A percentile compares a stretch with the other conserved stretches of the same genome.
These are phyloP conservation scores for Canavalia gladiata DNA, from an alignment of 306 rosid species.

Conservation along the genomic window DNA sequence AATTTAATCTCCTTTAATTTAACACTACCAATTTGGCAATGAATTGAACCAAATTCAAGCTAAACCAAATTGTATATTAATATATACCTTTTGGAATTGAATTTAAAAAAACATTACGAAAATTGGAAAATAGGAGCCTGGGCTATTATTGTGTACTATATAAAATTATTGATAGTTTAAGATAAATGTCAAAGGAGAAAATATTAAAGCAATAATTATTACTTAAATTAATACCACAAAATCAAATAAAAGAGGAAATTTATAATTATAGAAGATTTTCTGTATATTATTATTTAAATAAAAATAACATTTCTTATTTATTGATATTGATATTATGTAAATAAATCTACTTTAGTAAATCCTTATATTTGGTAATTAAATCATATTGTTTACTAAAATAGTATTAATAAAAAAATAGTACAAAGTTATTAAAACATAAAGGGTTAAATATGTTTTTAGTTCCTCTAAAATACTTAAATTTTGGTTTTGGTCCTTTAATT, in stretches of 20 bases:
- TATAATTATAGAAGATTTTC: neutral
- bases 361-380: neutral
- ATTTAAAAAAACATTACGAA: too few species aligned
- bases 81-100: neutral
- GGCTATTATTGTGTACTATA: neutral
- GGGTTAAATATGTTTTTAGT: too few species aligned
- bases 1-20: too few species aligned
- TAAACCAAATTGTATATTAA: neutral
- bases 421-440: too few species aligned
- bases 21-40: neutral
- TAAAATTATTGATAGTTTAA: neutral
- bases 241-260: neutral
- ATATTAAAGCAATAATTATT: neutral
- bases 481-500: too few species aligned
- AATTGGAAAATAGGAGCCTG: neutral
- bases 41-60: neutral
- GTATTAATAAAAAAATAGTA: too few species aligned
- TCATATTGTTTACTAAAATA: neutral
- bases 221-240: neutral
- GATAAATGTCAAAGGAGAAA: neutral
- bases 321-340: neutral
- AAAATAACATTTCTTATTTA: neutral
- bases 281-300: neutral
- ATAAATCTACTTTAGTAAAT: neutral
- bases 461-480: too few species aligned